Evolutionary conservation across 2,329 filamentous ascomycete genomes (phyloP), one percentile per base, ranked within the genome.

Genomic region (Hymenoscyphus albidus): DNA sequence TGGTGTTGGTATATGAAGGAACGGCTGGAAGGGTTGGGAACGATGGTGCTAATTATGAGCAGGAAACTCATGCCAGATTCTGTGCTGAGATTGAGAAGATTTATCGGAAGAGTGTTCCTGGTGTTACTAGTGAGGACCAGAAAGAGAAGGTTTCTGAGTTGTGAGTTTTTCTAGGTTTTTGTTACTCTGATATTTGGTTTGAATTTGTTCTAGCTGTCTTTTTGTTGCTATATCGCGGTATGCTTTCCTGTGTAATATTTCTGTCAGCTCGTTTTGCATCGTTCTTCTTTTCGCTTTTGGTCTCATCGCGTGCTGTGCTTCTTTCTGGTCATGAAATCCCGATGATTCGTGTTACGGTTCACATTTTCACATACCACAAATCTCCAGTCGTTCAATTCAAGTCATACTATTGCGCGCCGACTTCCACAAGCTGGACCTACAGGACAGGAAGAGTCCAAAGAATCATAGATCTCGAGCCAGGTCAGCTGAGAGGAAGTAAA

Each of bases 71-170:
- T 62, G 54, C 61, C 54, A 72, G 70, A 22, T 68, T 76, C 0
- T 56, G 64, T 62, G 67, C 73, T 1, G 71, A 75, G 61, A 70
- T 76, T 40, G 65, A 59, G 22, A 58, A 64, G 9, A 70, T 75
- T 3, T 74, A 73, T 27, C 51, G 71, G 68, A 57, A 66, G 63
- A 14, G 67, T 7, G 68, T 76, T 10, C 75, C 74, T 1, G 74
- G 74, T 0, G 62, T 71, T 5, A 74, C 74, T 3, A 68, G 83
- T 38, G 55, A n/a, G 55, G 32, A 31, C 5, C 31, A 38, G 55
- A 57, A 18, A 16, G 55, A 18, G 31, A 57, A 57, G 55, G 55
- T 57, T 57, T 32, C 55, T 38, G 55, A 57, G 31, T 57, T 32
- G 39, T 57, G 9, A 32, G 55, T 57, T 18, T 18, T 32, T 38